Conservation (phyloP, 1,284 basidiomycete species). For the Tremellales sp. region DNA sequence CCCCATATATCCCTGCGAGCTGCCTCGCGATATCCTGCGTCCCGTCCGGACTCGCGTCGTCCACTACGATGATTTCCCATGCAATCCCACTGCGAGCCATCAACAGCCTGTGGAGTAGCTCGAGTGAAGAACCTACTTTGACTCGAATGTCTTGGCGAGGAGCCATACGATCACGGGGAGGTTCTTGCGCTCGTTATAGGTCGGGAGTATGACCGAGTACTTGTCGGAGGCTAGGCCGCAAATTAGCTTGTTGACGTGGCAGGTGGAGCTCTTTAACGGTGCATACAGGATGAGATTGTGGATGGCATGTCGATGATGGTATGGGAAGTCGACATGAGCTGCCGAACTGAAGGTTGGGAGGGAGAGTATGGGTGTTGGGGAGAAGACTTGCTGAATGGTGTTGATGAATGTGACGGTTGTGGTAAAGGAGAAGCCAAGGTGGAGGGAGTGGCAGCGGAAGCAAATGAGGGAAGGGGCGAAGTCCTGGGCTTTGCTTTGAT, state of each 20-base stretch:
- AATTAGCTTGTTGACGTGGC: not conserved
- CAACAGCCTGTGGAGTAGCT: not conserved
- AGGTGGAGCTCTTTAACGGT: not conserved
- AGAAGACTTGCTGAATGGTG: too few relatives aligned
- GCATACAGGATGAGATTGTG: constrained; percentile 1
- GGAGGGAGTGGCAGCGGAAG: not conserved
- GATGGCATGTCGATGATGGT: constrained; percentile 28
- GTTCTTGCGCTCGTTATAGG: constrained; percentile 90
- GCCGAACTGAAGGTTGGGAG: constrained; percentile 2
- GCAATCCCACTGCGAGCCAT: constrained; percentile 52
- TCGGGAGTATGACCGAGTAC: constrained; percentile 85
- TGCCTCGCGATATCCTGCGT: constrained; percentile 81
- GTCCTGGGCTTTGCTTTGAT: not conserved
- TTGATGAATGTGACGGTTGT: too few relatives aligned
- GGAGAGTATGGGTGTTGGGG: not conserved
- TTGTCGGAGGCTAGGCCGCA: constrained; percentile 50
- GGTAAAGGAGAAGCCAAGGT: too few relatives aligned
- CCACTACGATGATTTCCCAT: constrained; percentile 87
- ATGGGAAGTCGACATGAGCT: constrained; percentile 7
- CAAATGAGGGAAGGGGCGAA: not conserved
- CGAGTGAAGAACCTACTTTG: constrained; percentile 57
- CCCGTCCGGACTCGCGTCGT: constrained; percentile 87
- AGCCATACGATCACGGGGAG: constrained; percentile 82
- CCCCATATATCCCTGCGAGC: constrained; percentile 71
- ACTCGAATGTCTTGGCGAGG: constrained; percentile 66